These are phyloP conservation scores for Candida tropicalis DNA, from an alignment of 1,139 yeast genomes.

Conservation along the genomic window DNA sequence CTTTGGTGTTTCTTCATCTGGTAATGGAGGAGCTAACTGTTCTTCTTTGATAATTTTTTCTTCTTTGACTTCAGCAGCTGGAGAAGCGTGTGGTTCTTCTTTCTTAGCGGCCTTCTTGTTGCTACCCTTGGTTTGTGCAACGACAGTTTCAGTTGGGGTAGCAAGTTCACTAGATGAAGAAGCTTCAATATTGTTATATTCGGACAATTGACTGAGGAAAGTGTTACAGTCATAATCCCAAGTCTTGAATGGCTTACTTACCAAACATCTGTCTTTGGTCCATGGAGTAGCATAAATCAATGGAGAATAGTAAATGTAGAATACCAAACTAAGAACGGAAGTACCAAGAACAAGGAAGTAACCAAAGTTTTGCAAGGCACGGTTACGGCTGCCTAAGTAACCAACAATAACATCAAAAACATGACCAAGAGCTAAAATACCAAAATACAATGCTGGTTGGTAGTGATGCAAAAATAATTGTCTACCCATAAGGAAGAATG, in stretches of 20 bases:
- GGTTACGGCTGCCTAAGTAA: slow-evolving; percentile 38
- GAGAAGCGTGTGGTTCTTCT: slow-evolving; percentile 14
- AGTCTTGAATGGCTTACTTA: slow-evolving; percentile 56
- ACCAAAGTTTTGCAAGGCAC: slow-evolving; percentile 36
- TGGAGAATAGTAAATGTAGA: slow-evolving; percentile 69
- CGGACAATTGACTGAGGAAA: slow-evolving; percentile 41
- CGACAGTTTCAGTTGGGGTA: slow-evolving; percentile 17
- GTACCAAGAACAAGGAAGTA: slow-evolving; percentile 50
- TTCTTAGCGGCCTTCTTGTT: slow-evolving; percentile 15
- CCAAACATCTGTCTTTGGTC: slow-evolving; percentile 69
- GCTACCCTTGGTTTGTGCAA: slow-evolving; percentile 19
- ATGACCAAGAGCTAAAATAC: slow-evolving; percentile 82
- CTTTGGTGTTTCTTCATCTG: slow-evolving; percentile 21
- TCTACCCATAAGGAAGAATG: slow-evolving; percentile 92
- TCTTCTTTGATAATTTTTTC: slow-evolving; percentile 12
- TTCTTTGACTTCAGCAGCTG: slow-evolving; percentile 15
- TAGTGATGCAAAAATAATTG: slow-evolving; percentile 94
- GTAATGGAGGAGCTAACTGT: slow-evolving; percentile 28
- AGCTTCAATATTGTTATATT: slow-evolving; percentile 24
- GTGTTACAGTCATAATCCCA: slow-evolving; percentile 89
- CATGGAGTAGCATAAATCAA: slow-evolving; percentile 80
- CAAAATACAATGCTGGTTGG: slow-evolving; percentile 88
- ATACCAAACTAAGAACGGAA: slow-evolving; percentile 51
- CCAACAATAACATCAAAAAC: slow-evolving; percentile 68
- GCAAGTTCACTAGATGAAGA: slow-evolving; percentile 18